phyloP scores from a whole-genome alignment of 2,329 filamentous ascomycete species.

The Aspergillus chevalieri region DNA sequence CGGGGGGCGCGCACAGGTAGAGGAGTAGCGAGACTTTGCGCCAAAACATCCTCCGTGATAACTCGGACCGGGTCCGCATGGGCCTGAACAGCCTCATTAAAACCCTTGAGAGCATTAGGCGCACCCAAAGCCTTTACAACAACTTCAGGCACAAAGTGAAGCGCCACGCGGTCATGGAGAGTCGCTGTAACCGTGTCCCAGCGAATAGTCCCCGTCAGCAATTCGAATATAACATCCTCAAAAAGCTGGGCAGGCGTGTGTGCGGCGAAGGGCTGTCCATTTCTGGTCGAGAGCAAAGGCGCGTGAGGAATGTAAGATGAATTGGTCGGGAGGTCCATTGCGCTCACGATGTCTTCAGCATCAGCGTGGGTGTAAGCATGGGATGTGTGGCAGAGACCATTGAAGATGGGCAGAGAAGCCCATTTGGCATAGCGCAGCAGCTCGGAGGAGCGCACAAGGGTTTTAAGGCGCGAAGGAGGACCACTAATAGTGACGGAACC shows the following conservation, averaged over 20 bases:
- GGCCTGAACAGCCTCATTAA: slow-evolving; percentile 13
- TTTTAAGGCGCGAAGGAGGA: slow-evolving; percentile 19
- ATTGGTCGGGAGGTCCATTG: not conserved
- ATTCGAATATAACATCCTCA: slow-evolving; percentile 13
- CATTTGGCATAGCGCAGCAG: slow-evolving; percentile 16
- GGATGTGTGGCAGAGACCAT: slow-evolving; percentile 33
- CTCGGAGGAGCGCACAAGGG: slow-evolving; percentile 14
- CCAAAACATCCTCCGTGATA: slow-evolving; percentile 15
- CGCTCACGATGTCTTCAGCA: slow-evolving; percentile 8
- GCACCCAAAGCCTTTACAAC: slow-evolving; percentile 21
- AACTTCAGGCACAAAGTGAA: slow-evolving; percentile 7
- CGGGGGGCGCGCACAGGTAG: not conserved
- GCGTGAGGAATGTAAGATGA: not conserved
- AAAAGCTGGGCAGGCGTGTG: slow-evolving; percentile 11
- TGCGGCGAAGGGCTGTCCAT: slow-evolving; percentile 10
- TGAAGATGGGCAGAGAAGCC: slow-evolving; percentile 20
- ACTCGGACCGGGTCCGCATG: not conserved
- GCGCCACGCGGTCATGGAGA: slow-evolving; percentile 11
- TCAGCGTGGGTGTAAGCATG: slow-evolving; percentile 39
- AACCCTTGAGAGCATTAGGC: slow-evolving; percentile 21
- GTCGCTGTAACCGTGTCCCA: slow-evolving; percentile 16
- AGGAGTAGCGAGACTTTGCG: slow-evolving; percentile 11
- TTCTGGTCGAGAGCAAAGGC: slow-evolving; percentile 13
- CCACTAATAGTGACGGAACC: slow-evolving; percentile 20
- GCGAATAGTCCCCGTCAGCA: slow-evolving; percentile 14